Evolutionary conservation across 169 alveolate species (phyloP).

Genomic region (Fabrea salina): DNA sequence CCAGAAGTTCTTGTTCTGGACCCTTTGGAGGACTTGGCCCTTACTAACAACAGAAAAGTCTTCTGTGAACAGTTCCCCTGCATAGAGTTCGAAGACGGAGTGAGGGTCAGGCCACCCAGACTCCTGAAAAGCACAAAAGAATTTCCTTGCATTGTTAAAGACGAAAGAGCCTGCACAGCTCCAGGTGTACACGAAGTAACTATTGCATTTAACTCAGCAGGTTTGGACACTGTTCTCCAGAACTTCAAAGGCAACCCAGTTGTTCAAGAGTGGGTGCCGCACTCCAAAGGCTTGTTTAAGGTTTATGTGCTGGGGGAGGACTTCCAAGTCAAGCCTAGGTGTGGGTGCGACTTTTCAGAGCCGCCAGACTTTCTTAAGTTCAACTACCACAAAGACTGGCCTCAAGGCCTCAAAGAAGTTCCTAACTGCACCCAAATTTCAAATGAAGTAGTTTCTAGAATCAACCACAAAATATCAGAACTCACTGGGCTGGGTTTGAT

Average conservation of each 20-base stretch:
- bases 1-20: slow-evolving; percentile 14
- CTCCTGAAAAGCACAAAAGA: not conserved
- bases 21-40: not conserved
- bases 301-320: slow-evolving; percentile 16
- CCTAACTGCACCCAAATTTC: not conserved
- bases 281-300: slow-evolving; percentile 1
- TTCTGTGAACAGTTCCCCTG: not conserved
- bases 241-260: not conserved
- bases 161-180: slow-evolving; percentile 1
- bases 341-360: no score
- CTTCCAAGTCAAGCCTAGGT: slow-evolving; percentile 11
- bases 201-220: not conserved
- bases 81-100: no score
- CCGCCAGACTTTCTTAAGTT: no score
- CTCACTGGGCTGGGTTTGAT: slow-evolving; percentile 6
- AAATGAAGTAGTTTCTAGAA: not conserved
- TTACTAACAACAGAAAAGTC: not conserved
- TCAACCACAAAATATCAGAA: not conserved
- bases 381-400: not conserved
- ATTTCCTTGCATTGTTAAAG: slow-evolving; percentile 24
- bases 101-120: not conserved
- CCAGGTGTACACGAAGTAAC: not conserved
- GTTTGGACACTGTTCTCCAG: not conserved
- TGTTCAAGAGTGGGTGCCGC: slow-evolving; percentile 1
- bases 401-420: not conserved